Percentiles rank a stretch among this genome's conserved stretches.
These are phyloP conservation scores for Aspergillus sp. DNA, from an alignment of 2,329 filamentous ascomycete genomes.

Conservation along the genomic window DNA sequence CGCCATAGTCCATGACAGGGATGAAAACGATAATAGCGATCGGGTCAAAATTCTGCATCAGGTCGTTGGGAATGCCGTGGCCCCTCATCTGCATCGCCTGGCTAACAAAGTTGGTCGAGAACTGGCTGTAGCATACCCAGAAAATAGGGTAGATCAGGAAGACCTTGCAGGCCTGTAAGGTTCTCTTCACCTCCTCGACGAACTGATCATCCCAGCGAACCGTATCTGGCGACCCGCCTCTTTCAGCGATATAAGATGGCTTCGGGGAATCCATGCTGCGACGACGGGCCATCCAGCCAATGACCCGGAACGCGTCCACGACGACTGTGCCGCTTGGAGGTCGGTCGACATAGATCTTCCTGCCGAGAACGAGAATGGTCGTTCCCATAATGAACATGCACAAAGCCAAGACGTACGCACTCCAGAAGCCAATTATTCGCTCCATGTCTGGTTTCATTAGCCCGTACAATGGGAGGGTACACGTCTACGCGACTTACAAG, in stretches of 20 bases:
- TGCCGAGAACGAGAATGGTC: not conserved
- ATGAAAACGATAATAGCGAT: conserved; percentile 64
- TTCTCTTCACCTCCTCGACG: conserved; percentile 54
- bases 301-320: not conserved
- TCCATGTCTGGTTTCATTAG: not conserved
- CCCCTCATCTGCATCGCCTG: conserved; percentile 50
- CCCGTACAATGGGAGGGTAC: not conserved
- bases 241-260: not conserved
- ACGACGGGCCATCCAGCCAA: not conserved
- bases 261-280: not conserved
- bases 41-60: conserved; percentile 61
- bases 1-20: conserved; percentile 51
- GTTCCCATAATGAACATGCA: not conserved
- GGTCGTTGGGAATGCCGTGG: conserved; percentile 61
- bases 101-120: conserved; percentile 22
- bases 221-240: conserved; percentile 21
- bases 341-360: not conserved
- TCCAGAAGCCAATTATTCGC: not conserved
- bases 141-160: conserved; percentile 55
- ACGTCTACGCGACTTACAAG: not conserved
- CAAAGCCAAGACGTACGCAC: not conserved
- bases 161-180: conserved; percentile 52
- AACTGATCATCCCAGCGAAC: conserved; percentile 54
- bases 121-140: conserved; percentile 36
- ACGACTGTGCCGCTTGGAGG: not conserved